Evolutionary conservation across 2,329 filamentous ascomycete genomes (phyloP).

Genomic region (Pyrenophora tritici-repentis): DNA sequence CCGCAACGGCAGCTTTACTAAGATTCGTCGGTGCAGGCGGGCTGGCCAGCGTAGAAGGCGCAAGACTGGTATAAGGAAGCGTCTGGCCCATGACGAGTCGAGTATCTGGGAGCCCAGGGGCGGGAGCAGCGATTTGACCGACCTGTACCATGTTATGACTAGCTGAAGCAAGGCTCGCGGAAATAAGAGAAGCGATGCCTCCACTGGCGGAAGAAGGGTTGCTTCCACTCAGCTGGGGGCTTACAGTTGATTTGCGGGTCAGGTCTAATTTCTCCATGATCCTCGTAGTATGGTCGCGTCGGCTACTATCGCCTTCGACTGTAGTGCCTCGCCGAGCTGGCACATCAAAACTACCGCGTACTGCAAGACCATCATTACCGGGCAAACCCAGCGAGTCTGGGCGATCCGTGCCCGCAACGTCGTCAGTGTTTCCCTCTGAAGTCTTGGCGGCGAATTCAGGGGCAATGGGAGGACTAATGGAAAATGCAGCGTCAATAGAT

Average conservation of each 20-base stretch:
- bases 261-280: constrained; percentile 94
- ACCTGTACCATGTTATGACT: constrained; percentile 79
- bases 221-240: constrained; percentile 50
- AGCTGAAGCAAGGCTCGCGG: constrained; percentile 72
- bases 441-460: constrained; percentile 88
- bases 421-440: constrained; percentile 67
- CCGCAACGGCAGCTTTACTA: constrained; percentile 81
- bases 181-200: constrained; percentile 84
- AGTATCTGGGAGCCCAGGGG: constrained; percentile 44
- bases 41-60: constrained; percentile 80
- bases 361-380: constrained; percentile 58
- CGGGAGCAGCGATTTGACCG: constrained; percentile 52
- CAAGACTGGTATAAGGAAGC: constrained; percentile 68
- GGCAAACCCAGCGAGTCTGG: constrained; percentile 69
- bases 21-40: constrained; percentile 83
- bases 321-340: constrained; percentile 56
- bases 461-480: constrained; percentile 84
- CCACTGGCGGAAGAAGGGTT: constrained; percentile 55
- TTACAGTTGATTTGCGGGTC: constrained; percentile 75
- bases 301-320: constrained; percentile 71
- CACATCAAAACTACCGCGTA: constrained; percentile 76
- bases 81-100: constrained; percentile 49
- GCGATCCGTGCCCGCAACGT: constrained; percentile 61
- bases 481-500: constrained; percentile 77
- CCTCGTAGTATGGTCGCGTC: constrained; percentile 79